Percentiles rank a stretch among this genome's conserved stretches.
phyloP scores from a whole-genome alignment of 1,284 basidiomycete species.

The Megacollybia platyphylla region DNA sequence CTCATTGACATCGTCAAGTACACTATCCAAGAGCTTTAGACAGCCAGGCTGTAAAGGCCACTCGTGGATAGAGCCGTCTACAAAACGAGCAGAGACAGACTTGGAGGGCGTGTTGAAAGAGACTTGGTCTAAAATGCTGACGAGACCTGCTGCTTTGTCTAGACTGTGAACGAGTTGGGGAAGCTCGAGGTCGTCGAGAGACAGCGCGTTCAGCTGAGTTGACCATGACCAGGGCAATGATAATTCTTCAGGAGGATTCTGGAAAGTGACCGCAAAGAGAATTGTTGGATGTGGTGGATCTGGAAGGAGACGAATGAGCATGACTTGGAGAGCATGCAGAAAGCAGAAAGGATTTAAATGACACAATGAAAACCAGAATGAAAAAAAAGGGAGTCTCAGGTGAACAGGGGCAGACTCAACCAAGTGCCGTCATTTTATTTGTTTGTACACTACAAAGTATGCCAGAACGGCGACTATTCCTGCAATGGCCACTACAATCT shows the following conservation, averaged over 20 bases:
- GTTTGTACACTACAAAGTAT: no score
- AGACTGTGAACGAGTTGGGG: slow-evolving; percentile 47
- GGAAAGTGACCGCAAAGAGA: slow-evolving; percentile 57
- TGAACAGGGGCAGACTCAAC: background rate
- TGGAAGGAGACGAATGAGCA: slow-evolving; percentile 60
- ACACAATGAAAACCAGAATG: background rate
- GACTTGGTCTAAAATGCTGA: slow-evolving; percentile 43
- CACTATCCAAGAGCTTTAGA: slow-evolving; percentile 28
- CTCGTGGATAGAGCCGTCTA: slow-evolving; percentile 37
- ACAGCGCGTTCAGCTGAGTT: slow-evolving; percentile 36
- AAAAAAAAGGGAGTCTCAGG: background rate
- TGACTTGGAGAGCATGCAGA: slow-evolving; percentile 13
- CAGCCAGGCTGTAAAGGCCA: slow-evolving; percentile 33
- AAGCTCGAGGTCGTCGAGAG: slow-evolving; percentile 41
- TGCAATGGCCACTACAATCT: slow-evolving; percentile 22
- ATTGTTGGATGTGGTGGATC: slow-evolving; percentile 41
- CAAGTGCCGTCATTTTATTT: background rate
- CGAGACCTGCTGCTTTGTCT: slow-evolving; percentile 49
- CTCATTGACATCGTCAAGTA: slow-evolving; percentile 40
- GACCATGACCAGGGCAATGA: slow-evolving; percentile 43
- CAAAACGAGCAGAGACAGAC: slow-evolving; percentile 37
- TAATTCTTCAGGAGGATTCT: slow-evolving; percentile 33
- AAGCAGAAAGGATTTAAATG: no score
- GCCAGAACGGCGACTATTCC: slow-evolving; percentile 12
- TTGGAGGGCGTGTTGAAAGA: slow-evolving; percentile 39